Base-by-base conservation (phyloP, 495 filamentous ascomycete species). In the Annulohypoxylon moriforme region DNA sequence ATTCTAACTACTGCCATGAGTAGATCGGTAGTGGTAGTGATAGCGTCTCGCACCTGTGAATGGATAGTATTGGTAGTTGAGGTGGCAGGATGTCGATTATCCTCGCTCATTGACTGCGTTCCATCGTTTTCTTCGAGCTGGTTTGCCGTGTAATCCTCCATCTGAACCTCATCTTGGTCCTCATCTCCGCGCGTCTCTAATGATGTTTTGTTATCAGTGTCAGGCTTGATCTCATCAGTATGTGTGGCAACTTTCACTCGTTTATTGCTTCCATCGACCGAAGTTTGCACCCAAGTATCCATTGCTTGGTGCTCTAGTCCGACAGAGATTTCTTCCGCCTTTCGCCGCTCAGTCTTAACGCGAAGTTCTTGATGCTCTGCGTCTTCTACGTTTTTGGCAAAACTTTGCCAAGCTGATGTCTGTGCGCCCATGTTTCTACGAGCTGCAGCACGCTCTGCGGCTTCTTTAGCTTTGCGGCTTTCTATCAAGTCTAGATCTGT, bases 401-500 rank as follows among this genome's bases (percentile, higher is more conserved):
- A 73, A 4, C 18, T 49, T 16, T 69, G 60, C 77, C 77, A 79
- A 58, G 44, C 46, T 13, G 62, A 62, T 20, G 36, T 46, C 31
- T 38, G 22, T 22, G 33, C 40, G n/a, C 40, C 63, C 52, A 31
- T 22, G 18, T 44, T 24, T 42, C 25, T 61, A 9, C 52, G 65
- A 29, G 65, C 64, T n/a, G 57, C 44, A 24, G 34, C 47, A 3
- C 56, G 71, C n/a, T 72, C 70, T 47, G 57, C 64, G 14, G 38
- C 65, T 56, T 75, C 68, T 18, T 73, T 72, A 20, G 67, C 63
- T 36, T 75, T 77, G 58, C 73, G 73, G 27, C 58, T 60, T 72
- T 55, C 77, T 60, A 79, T 76, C 20, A 80, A 72, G 57, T 95
- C 91, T 61, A 94, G 66, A 78, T 98, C 96, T 0, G 96, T 99